A percentile compares a stretch with the other conserved stretches of the same genome.
These are phyloP conservation scores for Kazachstania psychrophila DNA, from an alignment of 805 yeast genomes.

Conservation along the genomic window DNA sequence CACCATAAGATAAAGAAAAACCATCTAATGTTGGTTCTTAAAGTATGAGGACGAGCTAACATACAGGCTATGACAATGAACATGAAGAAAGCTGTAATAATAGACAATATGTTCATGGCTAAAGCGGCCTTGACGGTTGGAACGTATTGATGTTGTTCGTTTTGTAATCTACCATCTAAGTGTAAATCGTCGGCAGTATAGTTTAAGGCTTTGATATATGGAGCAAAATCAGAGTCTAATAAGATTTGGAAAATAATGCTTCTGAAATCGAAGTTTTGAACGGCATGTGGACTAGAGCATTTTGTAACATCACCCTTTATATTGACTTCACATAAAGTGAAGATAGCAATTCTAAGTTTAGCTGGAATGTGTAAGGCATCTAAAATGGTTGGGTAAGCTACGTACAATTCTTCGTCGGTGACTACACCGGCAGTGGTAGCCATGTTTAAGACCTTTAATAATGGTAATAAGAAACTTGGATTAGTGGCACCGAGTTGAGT, in stretches of 20 bases:
- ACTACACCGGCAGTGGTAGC: conserved; percentile 11
- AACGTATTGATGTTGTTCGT: conserved; percentile 25
- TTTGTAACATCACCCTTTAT: conserved; percentile 13
- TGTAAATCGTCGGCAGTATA: conserved; percentile 21
- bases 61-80: conserved; percentile 8
- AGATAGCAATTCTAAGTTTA: conserved; percentile 24
- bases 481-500: conserved; percentile 18
- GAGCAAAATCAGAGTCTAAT: conserved; percentile 23
- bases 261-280: conserved; percentile 28
- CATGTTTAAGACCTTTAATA: conserved; percentile 14
- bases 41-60: conserved; percentile 3
- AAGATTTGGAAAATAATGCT: conserved; percentile 24
- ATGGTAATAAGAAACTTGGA: conserved; percentile 13
- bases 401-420: conserved; percentile 15
- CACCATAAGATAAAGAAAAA: conserved; percentile 12
- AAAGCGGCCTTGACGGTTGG: conserved; percentile 27
- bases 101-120: conserved; percentile 22
- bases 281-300: conserved; percentile 26
- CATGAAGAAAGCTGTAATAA: conserved; percentile 19
- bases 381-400: conserved; percentile 20
- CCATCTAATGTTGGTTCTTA: conserved; percentile 11
- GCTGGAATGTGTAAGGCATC: conserved; percentile 22
- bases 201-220: conserved; percentile 24
- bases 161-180: conserved; percentile 24
- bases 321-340: conserved; percentile 24